Percentiles rank a stretch among this genome's conserved stretches.
Conservation (phyloP, 1,284 basidiomycete species). For the Ganoderma lingzhi region DNA sequence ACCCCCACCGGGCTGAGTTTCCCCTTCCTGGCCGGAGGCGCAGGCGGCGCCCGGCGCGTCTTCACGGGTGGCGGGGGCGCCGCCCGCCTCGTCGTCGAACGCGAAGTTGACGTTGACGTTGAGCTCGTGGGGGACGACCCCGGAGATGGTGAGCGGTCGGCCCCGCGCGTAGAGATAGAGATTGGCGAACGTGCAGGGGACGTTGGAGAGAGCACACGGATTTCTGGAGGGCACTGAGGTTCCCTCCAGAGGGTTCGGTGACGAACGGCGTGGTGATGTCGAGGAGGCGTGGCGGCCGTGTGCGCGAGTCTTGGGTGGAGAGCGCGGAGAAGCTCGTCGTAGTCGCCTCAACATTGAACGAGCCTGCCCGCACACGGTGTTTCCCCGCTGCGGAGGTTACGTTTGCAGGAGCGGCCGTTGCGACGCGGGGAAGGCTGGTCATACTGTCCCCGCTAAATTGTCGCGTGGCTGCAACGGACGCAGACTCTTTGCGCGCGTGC, state of each 20-base stretch:
- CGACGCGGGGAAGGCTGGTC: slow-evolving; percentile 55
- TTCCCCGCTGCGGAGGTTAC: slow-evolving; percentile 10
- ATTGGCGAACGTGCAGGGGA: slow-evolving; percentile 15
- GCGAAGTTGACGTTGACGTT: slow-evolving; percentile 22
- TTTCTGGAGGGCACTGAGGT: slow-evolving; percentile 24
- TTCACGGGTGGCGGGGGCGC: slow-evolving; percentile 64
- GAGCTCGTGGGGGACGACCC: slow-evolving; percentile 18
- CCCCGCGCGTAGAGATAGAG: neutral
- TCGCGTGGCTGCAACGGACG: slow-evolving; percentile 29
- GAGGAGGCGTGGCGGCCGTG: slow-evolving; percentile 22
- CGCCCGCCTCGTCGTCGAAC: slow-evolving; percentile 44
- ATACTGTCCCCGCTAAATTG: slow-evolving; percentile 60
- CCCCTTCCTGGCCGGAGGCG: slow-evolving; percentile 55
- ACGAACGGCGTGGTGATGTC: slow-evolving; percentile 30
- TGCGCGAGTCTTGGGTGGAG: slow-evolving; percentile 18
- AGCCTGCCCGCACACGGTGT: slow-evolving; percentile 44
- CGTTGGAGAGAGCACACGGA: slow-evolving; percentile 29
- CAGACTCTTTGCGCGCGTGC: slow-evolving; percentile 15
- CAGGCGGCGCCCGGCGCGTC: slow-evolving; percentile 66
- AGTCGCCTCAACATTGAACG: slow-evolving; percentile 43
- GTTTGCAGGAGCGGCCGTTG: slow-evolving; percentile 40
- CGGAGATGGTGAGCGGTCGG: neutral
- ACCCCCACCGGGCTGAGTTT: slow-evolving; percentile 5
- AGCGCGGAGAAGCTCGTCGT: slow-evolving; percentile 32
- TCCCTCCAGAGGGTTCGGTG: slow-evolving; percentile 28